These are phyloP conservation scores for Venturia effusa DNA, from an alignment of 2,329 filamentous ascomycete genomes.

Conservation along the genomic window DNA sequence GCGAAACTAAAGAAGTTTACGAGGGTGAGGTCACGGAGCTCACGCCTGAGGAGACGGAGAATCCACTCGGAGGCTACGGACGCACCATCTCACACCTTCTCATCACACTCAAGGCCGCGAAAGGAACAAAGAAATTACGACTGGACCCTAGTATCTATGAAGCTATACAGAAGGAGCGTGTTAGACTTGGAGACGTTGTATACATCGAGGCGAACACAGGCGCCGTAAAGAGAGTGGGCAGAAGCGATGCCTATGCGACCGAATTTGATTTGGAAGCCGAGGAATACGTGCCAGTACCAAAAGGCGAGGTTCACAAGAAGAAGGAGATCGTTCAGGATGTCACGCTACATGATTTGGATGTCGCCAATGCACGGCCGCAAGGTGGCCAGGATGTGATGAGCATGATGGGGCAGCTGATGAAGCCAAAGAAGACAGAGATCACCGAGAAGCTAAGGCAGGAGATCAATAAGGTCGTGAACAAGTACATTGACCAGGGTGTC, in stretches of 20 bases:
- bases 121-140: constrained; percentile 94
- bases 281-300: constrained; percentile 97
- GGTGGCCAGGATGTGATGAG: constrained; percentile 99
- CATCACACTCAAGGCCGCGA: constrained; percentile 88
- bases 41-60: constrained; percentile 95
- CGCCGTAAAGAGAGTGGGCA: constrained; percentile 90
- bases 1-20: constrained; percentile 98
- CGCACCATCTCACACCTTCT: constrained; percentile 94
- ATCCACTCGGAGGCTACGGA: constrained; percentile 90
- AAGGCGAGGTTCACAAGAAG: constrained; percentile 99
- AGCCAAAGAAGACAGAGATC: constrained; percentile 98
- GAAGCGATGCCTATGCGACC: constrained; percentile 93
- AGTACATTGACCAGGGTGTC: constrained; percentile 97
- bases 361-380: constrained; percentile 89
- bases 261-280: constrained; percentile 98
- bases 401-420: constrained; percentile 99
- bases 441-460: constrained; percentile 92
- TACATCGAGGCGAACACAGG: constrained; percentile 99
- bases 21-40: constrained; percentile 97
- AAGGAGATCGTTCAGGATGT: constrained; percentile 99
- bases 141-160: constrained; percentile 98
- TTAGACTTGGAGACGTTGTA: constrained; percentile 91
- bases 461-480: constrained; percentile 99
- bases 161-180: constrained; percentile 95
- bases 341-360: constrained; percentile 89